Evolutionary conservation across 2,329 filamentous ascomycete species (phyloP).

Genomic region (Aspergillus sp.): DNA sequence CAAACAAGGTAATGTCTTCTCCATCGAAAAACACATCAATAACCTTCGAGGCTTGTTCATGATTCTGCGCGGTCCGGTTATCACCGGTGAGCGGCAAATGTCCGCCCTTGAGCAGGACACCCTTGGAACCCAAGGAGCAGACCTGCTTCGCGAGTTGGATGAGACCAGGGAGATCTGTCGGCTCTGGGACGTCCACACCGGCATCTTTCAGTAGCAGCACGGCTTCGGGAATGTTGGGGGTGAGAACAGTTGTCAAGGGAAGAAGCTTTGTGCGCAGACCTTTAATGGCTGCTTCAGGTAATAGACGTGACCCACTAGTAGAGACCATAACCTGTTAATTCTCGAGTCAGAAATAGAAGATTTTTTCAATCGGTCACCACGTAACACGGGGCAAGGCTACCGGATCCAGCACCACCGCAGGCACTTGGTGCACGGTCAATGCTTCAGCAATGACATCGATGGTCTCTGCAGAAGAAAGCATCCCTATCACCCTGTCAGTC

Average conservation of each 20-base stretch:
- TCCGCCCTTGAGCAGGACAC: conserved; percentile 86
- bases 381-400: conserved; percentile 50
- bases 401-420: conserved; percentile 70
- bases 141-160: conserved; percentile 68
- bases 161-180: conserved; percentile 65
- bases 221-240: conserved; percentile 53
- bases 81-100: conserved; percentile 76
- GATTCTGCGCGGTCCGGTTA: conserved; percentile 58
- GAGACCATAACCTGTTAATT: conserved; percentile 76
- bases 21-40: conserved; percentile 75
- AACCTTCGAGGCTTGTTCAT: conserved; percentile 65
- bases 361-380: neutral
- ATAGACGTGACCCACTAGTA: conserved; percentile 50
- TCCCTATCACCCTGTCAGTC: conserved; percentile 57
- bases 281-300: conserved; percentile 46
- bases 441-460: conserved; percentile 68
- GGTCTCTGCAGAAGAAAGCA: conserved; percentile 74
- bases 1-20: conserved; percentile 60
- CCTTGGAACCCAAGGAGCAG: conserved; percentile 69
- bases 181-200: conserved; percentile 42
- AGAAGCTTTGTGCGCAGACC: conserved; percentile 44
- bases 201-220: conserved; percentile 47
- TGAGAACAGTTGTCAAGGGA: conserved; percentile 48
- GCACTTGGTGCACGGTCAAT: conserved; percentile 59
- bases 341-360: conserved; percentile 16